These are phyloP conservation scores for Limnanthes douglasii DNA, from an alignment of 345 rosid genomes.

Conservation along the genomic window DNA sequence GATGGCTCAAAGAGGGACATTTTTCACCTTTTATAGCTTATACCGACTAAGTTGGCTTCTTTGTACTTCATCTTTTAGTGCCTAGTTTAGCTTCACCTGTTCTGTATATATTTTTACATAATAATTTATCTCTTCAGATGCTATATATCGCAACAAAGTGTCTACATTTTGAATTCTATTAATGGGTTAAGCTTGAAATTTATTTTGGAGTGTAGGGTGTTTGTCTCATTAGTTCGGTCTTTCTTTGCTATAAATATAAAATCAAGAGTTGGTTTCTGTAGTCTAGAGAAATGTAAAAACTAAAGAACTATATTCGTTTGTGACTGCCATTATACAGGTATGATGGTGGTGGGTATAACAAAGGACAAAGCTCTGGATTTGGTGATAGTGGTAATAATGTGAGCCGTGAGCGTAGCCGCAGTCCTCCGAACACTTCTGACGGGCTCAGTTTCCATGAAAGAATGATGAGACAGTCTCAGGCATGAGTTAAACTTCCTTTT, in stretches of 20 bases:
- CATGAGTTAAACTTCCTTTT: too few species aligned
- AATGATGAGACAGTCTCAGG: slow-evolving; percentile 30
- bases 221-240: too few species aligned
- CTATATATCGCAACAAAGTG: too few species aligned
- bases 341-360: slow-evolving; percentile 5
- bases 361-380: slow-evolving; percentile 5
- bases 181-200: too few species aligned
- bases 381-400: slow-evolving; percentile 1
- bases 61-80: neutral
- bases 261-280: too few species aligned
- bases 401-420: slow-evolving; percentile 14
- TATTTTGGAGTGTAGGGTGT: too few species aligned
- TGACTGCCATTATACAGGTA: neutral
- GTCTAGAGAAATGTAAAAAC: neutral
- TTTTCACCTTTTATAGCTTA: too few species aligned
- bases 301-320: neutral
- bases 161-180: too few species aligned
- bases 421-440: slow-evolving; percentile 18
- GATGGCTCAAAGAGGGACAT: too few species aligned
- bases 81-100: neutral
- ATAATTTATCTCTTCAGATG: too few species aligned
- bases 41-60: too few species aligned
- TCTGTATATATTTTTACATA: neutral
- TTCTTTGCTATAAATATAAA: too few species aligned
- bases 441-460: slow-evolving; percentile 34